Evolutionary conservation across 2,329 filamentous ascomycete species (phyloP), one percentile per base, ranked within the genome.

Genomic region (Fusarium sp.): DNA sequence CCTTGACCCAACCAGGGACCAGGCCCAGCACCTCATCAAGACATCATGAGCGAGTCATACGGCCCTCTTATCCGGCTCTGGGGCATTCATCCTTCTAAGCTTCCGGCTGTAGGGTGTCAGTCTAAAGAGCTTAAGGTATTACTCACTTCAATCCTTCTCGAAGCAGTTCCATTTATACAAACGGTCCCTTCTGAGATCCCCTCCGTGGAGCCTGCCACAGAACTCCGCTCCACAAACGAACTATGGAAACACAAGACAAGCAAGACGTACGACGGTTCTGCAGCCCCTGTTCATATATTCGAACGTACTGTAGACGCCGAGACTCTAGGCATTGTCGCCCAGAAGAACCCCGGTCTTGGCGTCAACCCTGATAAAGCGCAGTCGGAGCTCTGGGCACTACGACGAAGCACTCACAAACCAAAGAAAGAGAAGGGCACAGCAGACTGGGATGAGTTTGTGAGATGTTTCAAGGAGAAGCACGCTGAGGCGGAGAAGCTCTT

Each of bases 391-490:
- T 94, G 91, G 91, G 86, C 85, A 56, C 87, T 87, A 43, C 85
- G 92, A 59, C 84, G 84, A 46, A 91, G 88, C 76, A 79, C 86
- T 44, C 91, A 94, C 76, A 81, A 81, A 61, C 84, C 91, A 73
- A 80, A 78, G 8, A 79, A 82, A 20, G 80, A 79, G 41, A 74
- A 74, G 25, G 85, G 87, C 11, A 89, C 89, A 1, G 91, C 90
- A 12, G 82, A 76, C 47, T 92, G 89, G 86, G 81, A 80, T 1
- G 91, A 94, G 78, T 92, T 93, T 76, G 82, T 85, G 40, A 78
- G 77, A 34, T 84, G 83, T 68, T 85, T 93, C 76, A 87, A 89
- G 71, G 82, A 86, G 40, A 78, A 79, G 76, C 77, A 82, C 49
- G 81, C 81, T 6, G 76, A 80, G 53, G 76, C 81, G 1, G 83